Evolutionary conservation across 208 protist species (phyloP), one percentile per base, ranked within the genome.

Genomic region (Acanthamoeba divionensis): DNA sequence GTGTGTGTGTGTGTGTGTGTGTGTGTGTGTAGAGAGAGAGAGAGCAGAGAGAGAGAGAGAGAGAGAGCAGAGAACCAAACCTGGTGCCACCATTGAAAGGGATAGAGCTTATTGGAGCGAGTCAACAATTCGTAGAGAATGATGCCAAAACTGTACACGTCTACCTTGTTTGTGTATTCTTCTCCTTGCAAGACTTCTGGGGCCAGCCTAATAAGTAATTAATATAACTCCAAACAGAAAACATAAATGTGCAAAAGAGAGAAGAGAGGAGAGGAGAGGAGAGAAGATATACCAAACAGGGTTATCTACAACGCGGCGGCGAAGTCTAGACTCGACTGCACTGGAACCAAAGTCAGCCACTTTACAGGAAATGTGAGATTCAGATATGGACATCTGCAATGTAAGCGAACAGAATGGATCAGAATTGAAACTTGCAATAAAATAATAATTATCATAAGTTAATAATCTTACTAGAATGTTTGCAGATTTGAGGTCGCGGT

Each of bases 401-500:
- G n/a, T n/a, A n/a, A 10, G 60, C 12, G 7, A 52, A 33, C 24
- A 45, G 24, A 36, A 2, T 8, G 13, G n/a, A 13, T 36, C n/a
- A 45, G 9, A 15, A 52, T 8, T 52, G 26, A 29, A 10, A 3
- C 31, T 29, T 73, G 26, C 21, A 73, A 8, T 44, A 24, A 36
- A 29, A 26, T 21, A 18, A 73, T 7, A 73, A 18, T 44, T 21
- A 6, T 29, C 31, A 77, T 0, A 77, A 10, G 67, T 38, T 18
- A 33, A 10, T 24, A 52, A 33, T 13, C n/a, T 36, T 52, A 77
- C 67, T 18, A 77, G n/a, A 21, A 77, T 45, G 33, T 77, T 77
- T 18, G 67, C 67, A 13, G 67, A 77, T 33, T 77, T 77, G 12
- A 77, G 26, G 26, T 77, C 67, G 67, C 67, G 67, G n/a, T 77